Evolutionary conservation across 768 basidiomycete genomes (phyloP).

Genomic region (Lyophyllum shimeji): DNA sequence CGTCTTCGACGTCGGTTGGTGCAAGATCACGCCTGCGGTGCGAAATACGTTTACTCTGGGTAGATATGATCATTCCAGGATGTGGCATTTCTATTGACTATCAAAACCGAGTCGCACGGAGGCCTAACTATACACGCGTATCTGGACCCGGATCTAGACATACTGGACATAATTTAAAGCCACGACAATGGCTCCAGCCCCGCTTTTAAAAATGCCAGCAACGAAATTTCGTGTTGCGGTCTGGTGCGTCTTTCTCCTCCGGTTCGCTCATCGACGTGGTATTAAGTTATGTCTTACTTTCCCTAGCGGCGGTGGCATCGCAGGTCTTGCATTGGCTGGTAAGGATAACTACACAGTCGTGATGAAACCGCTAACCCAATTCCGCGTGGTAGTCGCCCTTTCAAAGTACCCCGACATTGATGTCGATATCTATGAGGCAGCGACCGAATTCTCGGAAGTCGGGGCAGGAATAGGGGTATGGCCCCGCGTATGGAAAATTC

Average conservation of each 20-base stretch:
- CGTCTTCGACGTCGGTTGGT: neutral
- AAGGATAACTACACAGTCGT: neutral
- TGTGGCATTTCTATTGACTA: neutral
- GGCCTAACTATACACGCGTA: neutral
- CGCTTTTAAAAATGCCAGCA: neutral
- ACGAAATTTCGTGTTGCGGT: neutral
- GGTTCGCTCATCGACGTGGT: neutral
- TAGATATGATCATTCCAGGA: neutral
- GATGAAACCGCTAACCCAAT: neutral
- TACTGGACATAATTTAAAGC: neutral
- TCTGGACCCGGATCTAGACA: neutral
- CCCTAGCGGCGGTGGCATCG: conserved; percentile 29
- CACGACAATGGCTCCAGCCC: neutral
- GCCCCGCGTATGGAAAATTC: conserved; percentile 38
- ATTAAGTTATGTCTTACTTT: neutral
- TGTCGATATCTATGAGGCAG: conserved; percentile 43
- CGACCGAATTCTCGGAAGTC: conserved; percentile 33
- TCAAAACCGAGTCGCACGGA: neutral
- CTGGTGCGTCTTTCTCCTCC: neutral
- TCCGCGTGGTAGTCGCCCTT: conserved; percentile 13
- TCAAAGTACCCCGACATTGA: conserved; percentile 34
- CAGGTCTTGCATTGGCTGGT: conserved; percentile 24
- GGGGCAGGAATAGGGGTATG: conserved; percentile 42
- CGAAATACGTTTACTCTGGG: neutral
- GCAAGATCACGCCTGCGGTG: neutral